Evolutionary conservation across 352 stramenopile genomes (phyloP).

Genomic region (Phytophthora citrophthora): DNA sequence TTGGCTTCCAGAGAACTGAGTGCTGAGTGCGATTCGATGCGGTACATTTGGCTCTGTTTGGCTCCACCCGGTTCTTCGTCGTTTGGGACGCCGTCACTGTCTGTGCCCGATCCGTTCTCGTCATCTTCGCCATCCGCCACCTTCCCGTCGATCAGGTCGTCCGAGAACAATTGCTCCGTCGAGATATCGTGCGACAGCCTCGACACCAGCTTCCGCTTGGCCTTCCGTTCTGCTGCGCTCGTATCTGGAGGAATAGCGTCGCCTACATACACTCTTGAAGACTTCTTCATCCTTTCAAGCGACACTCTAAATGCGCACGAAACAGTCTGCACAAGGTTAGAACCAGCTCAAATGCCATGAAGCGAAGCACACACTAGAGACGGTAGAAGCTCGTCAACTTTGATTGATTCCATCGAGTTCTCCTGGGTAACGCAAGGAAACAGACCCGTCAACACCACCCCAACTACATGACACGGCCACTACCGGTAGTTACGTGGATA

Average conservation of each 20-base stretch:
- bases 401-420: slow-evolving; percentile 20
- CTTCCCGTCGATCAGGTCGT: slow-evolving; percentile 68
- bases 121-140: slow-evolving; percentile 62
- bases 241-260: slow-evolving; percentile 1
- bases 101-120: slow-evolving; percentile 42
- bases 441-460: slow-evolving; percentile 3
- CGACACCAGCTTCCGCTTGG: slow-evolving; percentile 20
- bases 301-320: slow-evolving; percentile 1
- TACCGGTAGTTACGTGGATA: slow-evolving; percentile 42
- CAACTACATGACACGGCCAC: slow-evolving; percentile 3
- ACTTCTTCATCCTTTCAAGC: slow-evolving; percentile 26
- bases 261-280: slow-evolving; percentile 28
- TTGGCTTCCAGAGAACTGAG: slow-evolving; percentile 60
- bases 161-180: slow-evolving; percentile 69
- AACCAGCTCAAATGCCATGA: not conserved
- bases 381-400: slow-evolving; percentile 16
- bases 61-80: not conserved
- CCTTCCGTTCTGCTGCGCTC: slow-evolving; percentile 20
- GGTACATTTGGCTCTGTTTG: slow-evolving; percentile 47
- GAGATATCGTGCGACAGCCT: slow-evolving; percentile 71
- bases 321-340: slow-evolving; percentile 19
- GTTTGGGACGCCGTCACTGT: slow-evolving; percentile 20
- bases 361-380: not conserved
- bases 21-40: slow-evolving; percentile 72
- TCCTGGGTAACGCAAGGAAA: slow-evolving; percentile 6